Evolutionary conservation across 2,329 filamentous ascomycete genomes (phyloP).

Genomic region (Periglandula ipomoeae): DNA sequence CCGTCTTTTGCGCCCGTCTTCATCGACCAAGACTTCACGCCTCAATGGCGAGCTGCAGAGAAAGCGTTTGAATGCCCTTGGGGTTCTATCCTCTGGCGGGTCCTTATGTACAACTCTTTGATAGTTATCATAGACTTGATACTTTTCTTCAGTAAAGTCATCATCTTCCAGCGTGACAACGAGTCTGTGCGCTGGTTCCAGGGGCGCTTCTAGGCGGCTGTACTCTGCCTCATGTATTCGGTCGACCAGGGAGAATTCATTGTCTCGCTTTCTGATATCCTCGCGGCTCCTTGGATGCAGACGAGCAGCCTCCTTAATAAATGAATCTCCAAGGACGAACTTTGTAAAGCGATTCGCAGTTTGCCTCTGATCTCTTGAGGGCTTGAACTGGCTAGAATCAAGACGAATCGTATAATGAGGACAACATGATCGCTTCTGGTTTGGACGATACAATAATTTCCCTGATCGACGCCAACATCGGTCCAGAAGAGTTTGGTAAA

Average conservation of each 20-base stretch:
- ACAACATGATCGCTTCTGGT: conserved; percentile 75
- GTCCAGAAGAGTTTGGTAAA: conserved; percentile 66
- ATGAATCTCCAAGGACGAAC: conserved; percentile 58
- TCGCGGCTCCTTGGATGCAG: conserved; percentile 59
- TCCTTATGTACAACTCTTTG: conserved; percentile 67
- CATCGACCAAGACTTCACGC: conserved; percentile 30
- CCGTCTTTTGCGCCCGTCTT: conserved; percentile 41
- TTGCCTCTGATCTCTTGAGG: conserved; percentile 65
- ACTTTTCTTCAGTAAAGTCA: conserved; percentile 69
- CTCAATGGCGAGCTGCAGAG: conserved; percentile 62
- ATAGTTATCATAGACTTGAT: conserved; percentile 61
- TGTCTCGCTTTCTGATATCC: conserved; percentile 52
- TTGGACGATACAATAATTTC: conserved; percentile 65
- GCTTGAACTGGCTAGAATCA: conserved; percentile 54
- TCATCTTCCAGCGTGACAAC: conserved; percentile 62
- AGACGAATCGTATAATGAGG: conserved; percentile 81
- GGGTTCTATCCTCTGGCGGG: conserved; percentile 46
- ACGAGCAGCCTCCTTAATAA: conserved; percentile 53
- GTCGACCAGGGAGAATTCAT: conserved; percentile 56
- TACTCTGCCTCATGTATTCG: conserved; percentile 63
- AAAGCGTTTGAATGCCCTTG: conserved; percentile 58
- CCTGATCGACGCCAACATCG: conserved; percentile 71
- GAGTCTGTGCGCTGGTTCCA: conserved; percentile 57
- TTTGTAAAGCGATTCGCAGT: conserved; percentile 69
- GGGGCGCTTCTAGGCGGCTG: conserved; percentile 43